phyloP scores from a whole-genome alignment of 225 moss, liverwort and hornwort genomes.

The Bryoerythrophyllum caledonicum region DNA sequence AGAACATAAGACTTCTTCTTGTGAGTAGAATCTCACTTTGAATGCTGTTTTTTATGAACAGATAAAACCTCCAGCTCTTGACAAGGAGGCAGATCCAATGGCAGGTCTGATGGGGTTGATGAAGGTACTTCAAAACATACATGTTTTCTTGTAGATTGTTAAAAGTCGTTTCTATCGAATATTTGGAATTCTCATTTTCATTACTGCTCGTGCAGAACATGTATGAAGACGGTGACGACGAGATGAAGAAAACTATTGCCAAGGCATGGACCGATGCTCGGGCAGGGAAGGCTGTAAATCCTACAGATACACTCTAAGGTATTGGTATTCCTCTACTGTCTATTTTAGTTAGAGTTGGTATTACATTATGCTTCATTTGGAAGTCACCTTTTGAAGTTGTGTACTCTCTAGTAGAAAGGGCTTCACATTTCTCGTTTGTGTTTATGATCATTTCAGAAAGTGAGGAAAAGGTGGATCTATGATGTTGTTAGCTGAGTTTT shows the following conservation, averaged over 20 bases:
- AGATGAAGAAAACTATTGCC: conserved; percentile 75
- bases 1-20: background rate
- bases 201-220: conserved; percentile 48
- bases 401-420: background rate
- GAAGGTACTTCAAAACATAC: conserved; percentile 38
- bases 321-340: background rate
- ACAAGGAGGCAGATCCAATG: conserved; percentile 63
- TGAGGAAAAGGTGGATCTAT: background rate
- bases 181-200: conserved; percentile 6
- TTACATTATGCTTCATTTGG: conserved; percentile 1
- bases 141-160: background rate
- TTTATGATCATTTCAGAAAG: background rate
- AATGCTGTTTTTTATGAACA: conserved; percentile 21
- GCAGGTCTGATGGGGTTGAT: conserved; percentile 66
- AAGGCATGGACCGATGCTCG: conserved; percentile 68
- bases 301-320: conserved; percentile 34
- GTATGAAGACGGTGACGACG: conserved; percentile 68
- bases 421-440: background rate
- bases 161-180: background rate
- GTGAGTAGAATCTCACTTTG: conserved; percentile 1
- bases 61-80: conserved; percentile 45
- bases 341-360: background rate
- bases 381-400: background rate
- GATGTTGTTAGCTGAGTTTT: background rate
- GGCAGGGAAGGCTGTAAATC: conserved; percentile 31